Evolutionary conservation across 257 asterid genomes (phyloP).

Genomic region (Przewalskia tangutica): DNA sequence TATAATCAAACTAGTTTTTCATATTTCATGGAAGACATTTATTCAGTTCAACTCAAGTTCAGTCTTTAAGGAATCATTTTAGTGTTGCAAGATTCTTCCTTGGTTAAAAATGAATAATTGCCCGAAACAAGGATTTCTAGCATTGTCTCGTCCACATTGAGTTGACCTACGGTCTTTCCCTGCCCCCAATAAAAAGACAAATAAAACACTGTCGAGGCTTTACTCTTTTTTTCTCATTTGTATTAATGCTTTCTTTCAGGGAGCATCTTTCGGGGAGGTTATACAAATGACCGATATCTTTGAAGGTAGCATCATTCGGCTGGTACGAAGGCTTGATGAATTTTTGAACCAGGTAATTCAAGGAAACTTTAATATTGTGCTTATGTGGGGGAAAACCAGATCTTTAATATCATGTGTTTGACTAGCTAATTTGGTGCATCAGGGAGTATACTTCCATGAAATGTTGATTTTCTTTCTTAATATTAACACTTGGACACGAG

Average conservation of each 20-base stretch:
- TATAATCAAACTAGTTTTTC: neutral
- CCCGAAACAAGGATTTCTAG: neutral
- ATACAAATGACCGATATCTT: conserved; percentile 85
- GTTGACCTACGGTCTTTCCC: neutral
- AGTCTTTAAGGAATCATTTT: neutral
- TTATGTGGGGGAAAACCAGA: neutral
- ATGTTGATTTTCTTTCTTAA: neutral
- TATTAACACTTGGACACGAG: neutral
- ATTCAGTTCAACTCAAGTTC: neutral
- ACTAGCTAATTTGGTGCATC: neutral
- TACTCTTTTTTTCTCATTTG: neutral
- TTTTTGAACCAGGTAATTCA: conserved; percentile 73
- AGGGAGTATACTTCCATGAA: neutral
- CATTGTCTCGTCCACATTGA: neutral
- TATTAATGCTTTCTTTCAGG: conserved; percentile 27
- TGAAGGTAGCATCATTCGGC: conserved; percentile 91
- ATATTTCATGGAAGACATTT: neutral
- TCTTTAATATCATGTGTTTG: neutral
- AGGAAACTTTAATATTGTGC: neutral
- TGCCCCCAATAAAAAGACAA: neutral
- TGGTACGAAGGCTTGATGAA: conserved; percentile 89
- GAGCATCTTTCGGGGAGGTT: conserved; percentile 75
- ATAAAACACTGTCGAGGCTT: neutral
- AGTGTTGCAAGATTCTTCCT: neutral
- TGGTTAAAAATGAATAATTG: neutral